A percentile compares a stretch with the other conserved stretches of the same genome.
These are phyloP conservation scores for Tetrapisispora phaffii DNA, from an alignment of 805 yeast genomes.

Conservation along the genomic window DNA sequence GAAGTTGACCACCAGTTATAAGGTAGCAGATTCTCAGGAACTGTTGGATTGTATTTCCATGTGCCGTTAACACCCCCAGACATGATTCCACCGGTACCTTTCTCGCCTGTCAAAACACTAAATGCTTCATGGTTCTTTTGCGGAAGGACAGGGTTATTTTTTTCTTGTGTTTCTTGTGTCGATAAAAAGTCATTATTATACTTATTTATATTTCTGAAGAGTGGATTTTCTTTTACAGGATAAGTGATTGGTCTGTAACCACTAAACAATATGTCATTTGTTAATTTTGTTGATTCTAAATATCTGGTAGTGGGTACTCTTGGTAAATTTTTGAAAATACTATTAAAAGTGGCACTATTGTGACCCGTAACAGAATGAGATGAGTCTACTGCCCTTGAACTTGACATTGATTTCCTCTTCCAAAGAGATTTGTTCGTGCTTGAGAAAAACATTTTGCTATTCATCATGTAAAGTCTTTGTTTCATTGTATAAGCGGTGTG, in stretches of 20 bases:
- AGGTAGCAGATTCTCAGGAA: constrained; percentile 18
- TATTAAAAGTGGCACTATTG: not conserved
- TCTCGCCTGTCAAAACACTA: constrained; percentile 15
- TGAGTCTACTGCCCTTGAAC: not conserved
- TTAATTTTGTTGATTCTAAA: constrained; percentile 19
- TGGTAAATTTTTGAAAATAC: constrained; percentile 20
- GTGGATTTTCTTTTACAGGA: constrained; percentile 28
- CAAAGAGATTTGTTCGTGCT: not conserved
- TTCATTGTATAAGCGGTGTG: not conserved
- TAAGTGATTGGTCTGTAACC: constrained; percentile 28
- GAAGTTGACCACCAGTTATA: constrained; percentile 24
- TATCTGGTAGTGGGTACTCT: constrained; percentile 28
- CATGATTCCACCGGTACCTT: constrained; percentile 24
- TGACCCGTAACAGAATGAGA: not conserved
- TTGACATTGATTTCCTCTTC: not conserved
- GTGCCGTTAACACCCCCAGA: constrained; percentile 27
- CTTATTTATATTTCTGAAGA: constrained; percentile 14
- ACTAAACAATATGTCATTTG: constrained; percentile 24
- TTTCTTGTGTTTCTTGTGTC: not conserved
- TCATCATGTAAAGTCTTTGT: not conserved
- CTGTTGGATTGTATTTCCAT: constrained; percentile 23
- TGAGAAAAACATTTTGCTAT: not conserved
- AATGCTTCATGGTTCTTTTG: not conserved
- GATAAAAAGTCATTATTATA: not conserved
- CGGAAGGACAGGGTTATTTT: not conserved